Evolutionary conservation across 345 rosid species (phyloP).

Genomic region (Eucalyptus cladocalyx): DNA sequence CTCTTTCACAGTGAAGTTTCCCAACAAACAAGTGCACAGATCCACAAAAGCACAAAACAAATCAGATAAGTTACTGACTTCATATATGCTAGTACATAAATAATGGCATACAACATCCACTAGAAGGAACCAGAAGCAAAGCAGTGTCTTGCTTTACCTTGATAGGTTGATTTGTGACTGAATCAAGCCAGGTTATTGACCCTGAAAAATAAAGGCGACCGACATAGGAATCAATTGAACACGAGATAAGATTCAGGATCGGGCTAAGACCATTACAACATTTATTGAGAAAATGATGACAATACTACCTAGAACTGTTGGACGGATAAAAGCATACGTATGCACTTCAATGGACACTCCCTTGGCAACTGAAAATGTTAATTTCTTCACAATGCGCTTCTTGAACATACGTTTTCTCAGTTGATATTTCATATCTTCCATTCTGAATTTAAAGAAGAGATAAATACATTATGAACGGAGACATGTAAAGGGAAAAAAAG

Average conservation of each 20-base stretch:
- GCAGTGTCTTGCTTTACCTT: slow-evolving; percentile 33
- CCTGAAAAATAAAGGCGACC: slow-evolving; percentile 9
- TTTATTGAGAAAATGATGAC: background rate
- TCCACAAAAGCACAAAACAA: background rate
- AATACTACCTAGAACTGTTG: slow-evolving; percentile 53
- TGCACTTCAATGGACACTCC: slow-evolving; percentile 72
- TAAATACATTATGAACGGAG: background rate
- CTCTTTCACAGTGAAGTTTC: background rate
- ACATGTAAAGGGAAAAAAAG: background rate
- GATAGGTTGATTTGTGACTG: slow-evolving; percentile 79
- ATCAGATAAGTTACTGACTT: background rate
- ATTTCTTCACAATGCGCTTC: slow-evolving; percentile 64
- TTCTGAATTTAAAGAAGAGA: slow-evolving; percentile 26
- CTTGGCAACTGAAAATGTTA: slow-evolving; percentile 38
- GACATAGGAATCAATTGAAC: background rate
- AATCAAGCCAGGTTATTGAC: slow-evolving; percentile 84
- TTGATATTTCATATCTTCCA: slow-evolving; percentile 88
- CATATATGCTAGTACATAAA: background rate
- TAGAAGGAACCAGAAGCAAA: background rate
- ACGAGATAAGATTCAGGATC: background rate
- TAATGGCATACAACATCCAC: background rate
- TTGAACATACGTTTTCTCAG: slow-evolving; percentile 73
- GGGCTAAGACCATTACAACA: background rate
- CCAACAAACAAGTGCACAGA: background rate
- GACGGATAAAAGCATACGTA: slow-evolving; percentile 81